Evolutionary conservation across 2,329 filamentous ascomycete species (phyloP).

Genomic region (Colletotrichum chrysophilum): DNA sequence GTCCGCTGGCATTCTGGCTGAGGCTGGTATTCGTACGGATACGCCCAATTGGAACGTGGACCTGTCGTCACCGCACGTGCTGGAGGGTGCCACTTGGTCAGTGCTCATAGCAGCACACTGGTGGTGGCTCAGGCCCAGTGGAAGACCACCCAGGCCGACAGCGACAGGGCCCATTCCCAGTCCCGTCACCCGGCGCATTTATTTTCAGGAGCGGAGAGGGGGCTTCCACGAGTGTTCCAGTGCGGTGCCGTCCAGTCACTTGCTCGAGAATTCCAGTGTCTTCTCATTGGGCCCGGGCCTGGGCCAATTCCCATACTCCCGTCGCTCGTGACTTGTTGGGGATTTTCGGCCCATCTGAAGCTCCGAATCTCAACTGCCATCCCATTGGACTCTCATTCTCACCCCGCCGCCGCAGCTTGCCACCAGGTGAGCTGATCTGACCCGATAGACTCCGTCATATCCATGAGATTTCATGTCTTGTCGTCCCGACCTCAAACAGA

Average conservation of each 20-base stretch:
- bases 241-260: not conserved
- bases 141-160: not conserved
- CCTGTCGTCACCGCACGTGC: not conserved
- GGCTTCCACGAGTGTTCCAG: not conserved
- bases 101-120: not conserved
- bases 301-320: not conserved
- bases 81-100: not conserved
- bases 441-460: not conserved
- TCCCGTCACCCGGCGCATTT: not conserved
- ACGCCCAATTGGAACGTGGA: not conserved
- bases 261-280: not conserved
- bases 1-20: not conserved
- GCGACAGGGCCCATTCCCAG: not conserved
- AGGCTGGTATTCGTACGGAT: not conserved
- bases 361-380: not conserved
- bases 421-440: constrained; percentile 5
- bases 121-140: not conserved
- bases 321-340: not conserved
- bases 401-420: not conserved
- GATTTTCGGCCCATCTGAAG: constrained; percentile 8
- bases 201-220: not conserved
- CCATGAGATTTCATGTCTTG: not conserved
- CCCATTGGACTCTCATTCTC: not conserved
- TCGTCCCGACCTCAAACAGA: not conserved
- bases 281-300: not conserved